Conservation (phyloP, 2,329 filamentous ascomycete species). For the Talaromyces sp. region DNA sequence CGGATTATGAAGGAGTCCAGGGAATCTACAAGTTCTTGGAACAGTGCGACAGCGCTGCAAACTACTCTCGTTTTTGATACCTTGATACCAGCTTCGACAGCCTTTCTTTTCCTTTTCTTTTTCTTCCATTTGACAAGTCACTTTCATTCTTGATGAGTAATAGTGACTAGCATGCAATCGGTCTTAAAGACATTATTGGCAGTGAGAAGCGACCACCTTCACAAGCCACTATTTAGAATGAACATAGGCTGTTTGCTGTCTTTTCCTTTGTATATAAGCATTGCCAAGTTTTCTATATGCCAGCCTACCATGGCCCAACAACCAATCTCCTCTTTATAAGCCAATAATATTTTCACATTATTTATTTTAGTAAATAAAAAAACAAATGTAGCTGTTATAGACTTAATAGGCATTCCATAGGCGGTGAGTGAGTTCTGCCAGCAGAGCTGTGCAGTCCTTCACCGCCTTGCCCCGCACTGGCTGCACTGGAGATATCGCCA, state of each 20-base stretch:
- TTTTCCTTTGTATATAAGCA: slow-evolving; percentile 1
- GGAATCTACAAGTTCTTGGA: slow-evolving; percentile 64
- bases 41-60: slow-evolving; percentile 53
- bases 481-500: background rate
- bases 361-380: too few species aligned
- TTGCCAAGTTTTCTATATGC: background rate
- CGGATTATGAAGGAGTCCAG: slow-evolving; percentile 60
- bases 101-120: slow-evolving; percentile 1
- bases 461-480: slow-evolving; percentile 16
- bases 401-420: background rate
- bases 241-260: background rate
- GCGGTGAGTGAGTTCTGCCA: background rate
- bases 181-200: background rate
- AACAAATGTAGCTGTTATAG: background rate
- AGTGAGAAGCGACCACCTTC: background rate
- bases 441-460: background rate
- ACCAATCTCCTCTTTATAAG: background rate
- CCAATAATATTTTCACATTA: too few species aligned
- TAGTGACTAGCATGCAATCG: background rate
- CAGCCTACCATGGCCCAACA: background rate
- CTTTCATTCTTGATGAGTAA: background rate
- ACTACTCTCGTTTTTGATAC: slow-evolving; percentile 21
- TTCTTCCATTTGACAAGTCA: background rate
- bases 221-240: background rate
- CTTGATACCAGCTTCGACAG: slow-evolving; percentile 12